A percentile compares a stretch with the other conserved stretches of the same genome.
These are phyloP conservation scores for Penicillium manginii DNA, from an alignment of 495 filamentous ascomycete genomes.

Conservation along the genomic window DNA sequence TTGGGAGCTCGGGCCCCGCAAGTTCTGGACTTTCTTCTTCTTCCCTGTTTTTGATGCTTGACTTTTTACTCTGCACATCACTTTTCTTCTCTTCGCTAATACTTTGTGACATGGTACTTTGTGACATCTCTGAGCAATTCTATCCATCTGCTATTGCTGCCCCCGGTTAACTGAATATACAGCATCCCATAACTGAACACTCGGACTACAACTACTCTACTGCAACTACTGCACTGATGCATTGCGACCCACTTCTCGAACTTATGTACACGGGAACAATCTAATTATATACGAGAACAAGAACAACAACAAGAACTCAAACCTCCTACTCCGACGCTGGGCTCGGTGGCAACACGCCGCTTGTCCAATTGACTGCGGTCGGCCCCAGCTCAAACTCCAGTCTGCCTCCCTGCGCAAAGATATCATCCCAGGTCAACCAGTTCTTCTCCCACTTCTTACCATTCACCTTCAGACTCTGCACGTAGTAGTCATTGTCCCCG, in stretches of 20 bases:
- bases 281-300: slow-evolving; percentile 8
- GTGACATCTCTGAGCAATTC: too few relatives aligned
- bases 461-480: slow-evolving; percentile 55
- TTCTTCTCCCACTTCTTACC: slow-evolving; percentile 51
- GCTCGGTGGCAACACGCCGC: slow-evolving; percentile 55
- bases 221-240: background rate
- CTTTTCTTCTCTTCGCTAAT: background rate
- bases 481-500: slow-evolving; percentile 43
- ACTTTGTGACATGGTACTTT: too few relatives aligned
- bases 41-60: slow-evolving; percentile 10
- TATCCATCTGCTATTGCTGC: too few relatives aligned
- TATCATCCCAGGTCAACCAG: slow-evolving; percentile 59
- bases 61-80: slow-evolving; percentile 1
- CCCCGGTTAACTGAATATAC: background rate
- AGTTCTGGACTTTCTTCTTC: slow-evolving; percentile 10
- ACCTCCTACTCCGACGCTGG: slow-evolving; percentile 39
- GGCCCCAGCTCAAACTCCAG: slow-evolving; percentile 58
- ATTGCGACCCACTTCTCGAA: too few relatives aligned
- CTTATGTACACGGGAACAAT: background rate
- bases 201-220: background rate
- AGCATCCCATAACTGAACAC: background rate
- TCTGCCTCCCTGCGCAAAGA: slow-evolving; percentile 56
- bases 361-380: slow-evolving; percentile 50
- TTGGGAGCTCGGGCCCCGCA: slow-evolving; percentile 18
- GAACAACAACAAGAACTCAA: background rate